phyloP scores from a whole-genome alignment of 2,329 filamentous ascomycete genomes.

The Sclerotinia sclerotiorum region DNA sequence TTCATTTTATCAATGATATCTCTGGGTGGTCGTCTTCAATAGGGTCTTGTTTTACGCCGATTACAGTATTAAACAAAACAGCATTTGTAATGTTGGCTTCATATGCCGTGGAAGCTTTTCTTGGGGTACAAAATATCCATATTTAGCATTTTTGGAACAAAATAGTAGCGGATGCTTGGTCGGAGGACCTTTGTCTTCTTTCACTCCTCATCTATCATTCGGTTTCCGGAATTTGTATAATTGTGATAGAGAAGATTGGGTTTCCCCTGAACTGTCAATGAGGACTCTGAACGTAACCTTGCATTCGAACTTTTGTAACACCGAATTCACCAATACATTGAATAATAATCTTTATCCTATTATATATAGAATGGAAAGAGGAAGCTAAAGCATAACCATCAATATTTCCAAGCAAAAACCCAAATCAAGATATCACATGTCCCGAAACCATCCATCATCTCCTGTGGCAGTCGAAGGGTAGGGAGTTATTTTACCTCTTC shows the following conservation, averaged over 20 bases:
- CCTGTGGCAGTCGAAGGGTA: too few relatives aligned
- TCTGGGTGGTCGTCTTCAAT: conserved; percentile 23
- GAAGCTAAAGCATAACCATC: too few relatives aligned
- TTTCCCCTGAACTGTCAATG: neutral
- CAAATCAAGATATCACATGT: too few relatives aligned
- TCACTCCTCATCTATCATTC: conserved; percentile 1
- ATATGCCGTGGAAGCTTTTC: conserved; percentile 22
- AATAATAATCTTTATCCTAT: too few relatives aligned
- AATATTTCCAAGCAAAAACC: too few relatives aligned
- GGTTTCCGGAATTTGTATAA: neutral
- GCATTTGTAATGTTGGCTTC: conserved; percentile 36
- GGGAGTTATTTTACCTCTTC: too few relatives aligned
- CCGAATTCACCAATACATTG: too few relatives aligned
- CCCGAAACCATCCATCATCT: too few relatives aligned
- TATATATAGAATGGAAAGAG: too few relatives aligned
- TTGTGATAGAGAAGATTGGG: neutral
- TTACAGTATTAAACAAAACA: conserved; percentile 25
- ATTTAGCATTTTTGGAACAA: conserved; percentile 16
- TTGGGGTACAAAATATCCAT: conserved; percentile 26
- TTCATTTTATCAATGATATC: conserved; percentile 27
- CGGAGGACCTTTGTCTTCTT: conserved; percentile 1
- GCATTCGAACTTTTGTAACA: too few relatives aligned
- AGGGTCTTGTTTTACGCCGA: conserved; percentile 11
- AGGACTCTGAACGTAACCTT: too few relatives aligned
- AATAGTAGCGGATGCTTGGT: conserved; percentile 13